These are phyloP conservation scores for Torulaspora indica DNA, from an alignment of 805 yeast genomes.

Conservation along the genomic window DNA sequence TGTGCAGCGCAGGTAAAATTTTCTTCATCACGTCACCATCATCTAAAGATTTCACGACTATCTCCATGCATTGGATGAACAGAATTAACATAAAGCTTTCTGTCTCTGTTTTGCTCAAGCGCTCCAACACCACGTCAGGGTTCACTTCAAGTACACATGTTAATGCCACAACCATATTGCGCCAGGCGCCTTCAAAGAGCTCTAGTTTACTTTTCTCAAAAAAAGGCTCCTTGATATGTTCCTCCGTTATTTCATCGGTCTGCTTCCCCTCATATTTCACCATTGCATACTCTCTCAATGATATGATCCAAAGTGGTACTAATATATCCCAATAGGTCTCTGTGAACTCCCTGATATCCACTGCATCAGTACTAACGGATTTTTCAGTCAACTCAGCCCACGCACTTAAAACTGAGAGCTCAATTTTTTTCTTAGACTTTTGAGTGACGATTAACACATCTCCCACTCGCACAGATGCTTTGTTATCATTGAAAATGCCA, in stretches of 20 bases:
- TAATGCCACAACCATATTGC: slow-evolving; percentile 70
- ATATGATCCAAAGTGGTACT: slow-evolving; percentile 73
- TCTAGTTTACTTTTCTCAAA: slow-evolving; percentile 15
- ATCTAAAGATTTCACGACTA: slow-evolving; percentile 45
- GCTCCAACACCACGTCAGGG: slow-evolving; percentile 41
- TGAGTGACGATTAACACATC: slow-evolving; percentile 47
- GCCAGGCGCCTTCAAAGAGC: slow-evolving; percentile 56
- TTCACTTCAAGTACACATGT: slow-evolving; percentile 57
- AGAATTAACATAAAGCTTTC: slow-evolving; percentile 69
- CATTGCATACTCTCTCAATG: slow-evolving; percentile 69
- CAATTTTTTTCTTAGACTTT: slow-evolving; percentile 49
- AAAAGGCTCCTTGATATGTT: slow-evolving; percentile 6
- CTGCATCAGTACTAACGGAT: slow-evolving; percentile 25
- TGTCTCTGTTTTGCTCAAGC: slow-evolving; percentile 50
- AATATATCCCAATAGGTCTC: slow-evolving; percentile 55
- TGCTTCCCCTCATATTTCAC: slow-evolving; percentile 48
- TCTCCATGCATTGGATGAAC: slow-evolving; percentile 79
- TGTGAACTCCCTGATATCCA: slow-evolving; percentile 47
- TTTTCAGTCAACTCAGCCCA: slow-evolving; percentile 61
- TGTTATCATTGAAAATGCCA: slow-evolving; percentile 43
- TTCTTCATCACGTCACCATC: slow-evolving; percentile 28
- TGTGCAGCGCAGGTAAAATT: slow-evolving; percentile 48
- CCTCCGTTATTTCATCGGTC: slow-evolving; percentile 30
- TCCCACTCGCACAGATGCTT: slow-evolving; percentile 46
- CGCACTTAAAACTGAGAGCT: slow-evolving; percentile 57